Percentiles rank a stretch among this genome's conserved stretches.
These are phyloP conservation scores for Mayamaea pseudoterrestris DNA, from an alignment of 108 stramenopile genomes.

Conservation along the genomic window DNA sequence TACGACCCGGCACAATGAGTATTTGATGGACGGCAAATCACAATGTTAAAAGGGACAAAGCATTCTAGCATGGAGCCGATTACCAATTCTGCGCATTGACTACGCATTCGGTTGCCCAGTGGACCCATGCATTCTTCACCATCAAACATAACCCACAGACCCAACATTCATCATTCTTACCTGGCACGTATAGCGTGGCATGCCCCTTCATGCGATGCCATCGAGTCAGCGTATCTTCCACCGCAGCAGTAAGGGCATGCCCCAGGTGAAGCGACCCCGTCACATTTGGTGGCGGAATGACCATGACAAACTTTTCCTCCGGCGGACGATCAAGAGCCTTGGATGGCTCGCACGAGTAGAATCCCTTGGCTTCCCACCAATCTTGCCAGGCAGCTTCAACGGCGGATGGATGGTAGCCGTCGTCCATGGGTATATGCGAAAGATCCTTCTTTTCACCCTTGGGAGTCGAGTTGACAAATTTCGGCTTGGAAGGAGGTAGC, in stretches of 20 bases:
- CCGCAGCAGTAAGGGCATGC: constrained; percentile 96
- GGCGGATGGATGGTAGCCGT: constrained; percentile 85
- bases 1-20: constrained; percentile 1
- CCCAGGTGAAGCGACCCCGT: constrained; percentile 97
- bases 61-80: constrained; percentile 23
- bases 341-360: constrained; percentile 79
- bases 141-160: too few species aligned
- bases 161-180: too few species aligned
- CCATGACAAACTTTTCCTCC: constrained; percentile 97
- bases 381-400: constrained; percentile 99
- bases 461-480: constrained; percentile 76
- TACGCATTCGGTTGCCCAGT: constrained; percentile 19
- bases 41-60: neutral
- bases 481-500: constrained; percentile 11
- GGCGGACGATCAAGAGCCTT: constrained; percentile 37
- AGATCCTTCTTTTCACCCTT: constrained; percentile 82
- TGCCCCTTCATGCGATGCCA: constrained; percentile 99
- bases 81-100: constrained; percentile 11
- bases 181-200: constrained; percentile 95
- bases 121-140: constrained; percentile 13
- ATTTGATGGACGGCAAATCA: neutral
- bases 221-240: constrained; percentile 94
- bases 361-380: constrained; percentile 95
- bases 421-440: constrained; percentile 66
- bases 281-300: constrained; percentile 98